Base-by-base conservation (phyloP, 495 filamentous ascomycete species). In the Penicillium salamii region DNA sequence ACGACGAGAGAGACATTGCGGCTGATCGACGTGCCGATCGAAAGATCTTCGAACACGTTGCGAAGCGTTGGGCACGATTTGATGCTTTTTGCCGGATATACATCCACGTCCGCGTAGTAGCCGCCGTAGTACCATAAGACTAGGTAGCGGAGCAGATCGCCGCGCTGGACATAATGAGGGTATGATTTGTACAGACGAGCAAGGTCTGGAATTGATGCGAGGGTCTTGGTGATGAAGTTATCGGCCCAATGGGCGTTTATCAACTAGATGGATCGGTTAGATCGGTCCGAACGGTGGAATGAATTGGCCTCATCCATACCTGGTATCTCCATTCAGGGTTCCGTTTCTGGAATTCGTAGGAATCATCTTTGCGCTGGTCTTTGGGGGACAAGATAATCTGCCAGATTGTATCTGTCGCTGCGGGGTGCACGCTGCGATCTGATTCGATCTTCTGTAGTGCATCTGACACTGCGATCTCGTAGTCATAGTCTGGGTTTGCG, bases 81-180 rank as follows among this genome's bases (percentile, higher is more conserved):
- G 49, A 71, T 71, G 3, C 61, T 37, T 21, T 46, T 55, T 0
- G 54, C 58, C 1, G 70, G 70, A 32, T 53, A 63, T 33, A 72
- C 59, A 47, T 79, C 77, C 15, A 74, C 63, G 48, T 81, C 78
- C 1, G 67, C 71, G 50, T 79, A 81, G 39, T 75, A 76, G 17
- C 78, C 78, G 9, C 78, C 78, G 28, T 72, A 68, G 41, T 70
- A 69, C 61, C 67, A 70, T 12, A 80, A 50, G 1, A 79, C 46
- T 5, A 78, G 57, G 49, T 80, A 80, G 15, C 75, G 67, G n/a
- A 79, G 60, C 0, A 79, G 63, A 33, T 80, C 76, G 0, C 72
- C 68, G 3, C 70, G 69, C 7, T 73, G 69, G 23, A 75, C 66
- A 17, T 65, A 44, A 37, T 68, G 53, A 0, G 68, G 70, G 21